Conservation (phyloP, 2,329 filamentous ascomycete species). For the Stachybotrys elegans region DNA sequence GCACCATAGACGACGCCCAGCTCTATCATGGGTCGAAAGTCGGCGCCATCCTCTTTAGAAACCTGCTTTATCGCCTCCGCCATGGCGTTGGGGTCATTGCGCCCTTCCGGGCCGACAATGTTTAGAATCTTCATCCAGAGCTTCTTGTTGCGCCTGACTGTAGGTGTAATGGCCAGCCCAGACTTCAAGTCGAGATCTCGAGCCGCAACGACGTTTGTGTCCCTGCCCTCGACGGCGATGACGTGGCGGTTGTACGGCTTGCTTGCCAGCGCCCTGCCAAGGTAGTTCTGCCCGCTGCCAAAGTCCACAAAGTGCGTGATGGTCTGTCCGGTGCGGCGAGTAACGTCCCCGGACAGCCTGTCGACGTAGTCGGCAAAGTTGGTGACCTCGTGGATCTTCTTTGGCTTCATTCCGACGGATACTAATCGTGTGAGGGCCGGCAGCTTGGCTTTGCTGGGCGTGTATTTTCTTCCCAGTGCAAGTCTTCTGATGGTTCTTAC, state of each 20-base stretch:
- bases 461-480: constrained; percentile 60
- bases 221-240: constrained; percentile 83
- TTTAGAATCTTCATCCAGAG: constrained; percentile 54
- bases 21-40: constrained; percentile 45
- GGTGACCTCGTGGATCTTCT: constrained; percentile 91
- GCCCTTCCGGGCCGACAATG: constrained; percentile 19
- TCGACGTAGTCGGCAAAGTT: constrained; percentile 86
- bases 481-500: constrained; percentile 65
- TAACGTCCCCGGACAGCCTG: constrained; percentile 51
- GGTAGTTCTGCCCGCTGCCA: constrained; percentile 93
- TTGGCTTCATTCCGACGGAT: constrained; percentile 87
- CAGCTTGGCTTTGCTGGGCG: constrained; percentile 36
- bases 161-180: constrained; percentile 66
- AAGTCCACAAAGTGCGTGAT: constrained; percentile 93
- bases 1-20: constrained; percentile 46
- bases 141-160: constrained; percentile 80
- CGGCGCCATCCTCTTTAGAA: constrained; percentile 26
- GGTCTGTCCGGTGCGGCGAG: constrained; percentile 46
- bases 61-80: constrained; percentile 28
- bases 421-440: constrained; percentile 64
- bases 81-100: constrained; percentile 34
- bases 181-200: constrained; percentile 80
- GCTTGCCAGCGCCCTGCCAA: constrained; percentile 81
- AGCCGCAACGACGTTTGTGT: constrained; percentile 81
- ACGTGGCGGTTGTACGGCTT: constrained; percentile 82